Percentiles rank a stretch among this genome's conserved stretches.
Conservation (phyloP, 75 land plant species). For the Pinus taeda region DNA sequence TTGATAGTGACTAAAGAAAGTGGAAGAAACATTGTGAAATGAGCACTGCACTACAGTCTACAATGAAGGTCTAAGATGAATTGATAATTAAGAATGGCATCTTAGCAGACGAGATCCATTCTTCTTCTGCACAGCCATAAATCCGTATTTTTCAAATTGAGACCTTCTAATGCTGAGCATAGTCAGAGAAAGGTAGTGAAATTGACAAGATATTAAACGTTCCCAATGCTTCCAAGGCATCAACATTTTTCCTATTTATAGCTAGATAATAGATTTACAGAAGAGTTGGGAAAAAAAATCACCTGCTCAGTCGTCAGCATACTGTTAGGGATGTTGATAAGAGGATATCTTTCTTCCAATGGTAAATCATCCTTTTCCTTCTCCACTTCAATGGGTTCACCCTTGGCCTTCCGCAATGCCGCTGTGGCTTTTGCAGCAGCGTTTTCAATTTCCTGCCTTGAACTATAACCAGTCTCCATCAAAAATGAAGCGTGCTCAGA, state of each 20-base stretch:
- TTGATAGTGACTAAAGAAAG: background rate
- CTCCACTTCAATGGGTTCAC: conserved; percentile 52
- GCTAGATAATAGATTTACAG: background rate
- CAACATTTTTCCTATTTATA: background rate
- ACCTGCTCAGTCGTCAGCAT: conserved; percentile 91
- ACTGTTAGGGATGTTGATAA: conserved; percentile 72
- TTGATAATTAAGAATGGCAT: background rate
- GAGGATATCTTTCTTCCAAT: conserved; percentile 69
- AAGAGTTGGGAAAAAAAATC: conserved; percentile 4
- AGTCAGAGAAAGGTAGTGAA: background rate
- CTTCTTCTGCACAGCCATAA: background rate
- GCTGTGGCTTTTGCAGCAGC: conserved; percentile 52
- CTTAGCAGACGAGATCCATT: background rate
- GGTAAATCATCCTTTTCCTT: conserved; percentile 49
- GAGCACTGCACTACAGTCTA: background rate
- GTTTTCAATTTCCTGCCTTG: conserved; percentile 77
- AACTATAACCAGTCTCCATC: conserved; percentile 54
- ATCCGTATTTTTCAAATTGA: background rate
- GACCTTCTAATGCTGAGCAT: background rate
- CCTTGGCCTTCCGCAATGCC: conserved; percentile 77
- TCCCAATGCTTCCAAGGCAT: background rate
- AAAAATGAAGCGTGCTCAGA: conserved; percentile 53
- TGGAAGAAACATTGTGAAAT: background rate
- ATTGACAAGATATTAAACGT: background rate
- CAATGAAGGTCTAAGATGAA: background rate